phyloP scores from a whole-genome alignment of 2,329 filamentous ascomycete species.

The Hymenoscyphus linearis region DNA sequence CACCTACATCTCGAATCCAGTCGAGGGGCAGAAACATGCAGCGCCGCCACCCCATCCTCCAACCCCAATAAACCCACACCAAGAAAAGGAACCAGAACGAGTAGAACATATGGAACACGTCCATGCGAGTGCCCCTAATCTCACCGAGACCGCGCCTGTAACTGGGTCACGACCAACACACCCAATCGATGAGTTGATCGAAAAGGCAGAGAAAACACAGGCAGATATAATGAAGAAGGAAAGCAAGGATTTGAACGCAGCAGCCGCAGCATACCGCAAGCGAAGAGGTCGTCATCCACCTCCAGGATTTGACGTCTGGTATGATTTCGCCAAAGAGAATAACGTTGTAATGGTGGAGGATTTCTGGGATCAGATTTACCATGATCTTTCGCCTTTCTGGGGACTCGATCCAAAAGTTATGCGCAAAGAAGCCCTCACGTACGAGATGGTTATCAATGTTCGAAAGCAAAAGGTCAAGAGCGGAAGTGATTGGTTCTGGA shows the following conservation, averaged over 20 bases:
- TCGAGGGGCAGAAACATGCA: neutral
- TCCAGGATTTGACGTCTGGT: constrained; percentile 56
- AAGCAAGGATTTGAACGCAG: constrained; percentile 37
- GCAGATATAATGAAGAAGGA: constrained; percentile 36
- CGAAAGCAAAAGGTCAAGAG: constrained; percentile 46
- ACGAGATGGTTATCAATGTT: constrained; percentile 54
- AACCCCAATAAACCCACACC: neutral
- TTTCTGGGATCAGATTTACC: constrained; percentile 51
- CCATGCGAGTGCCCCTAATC: neutral
- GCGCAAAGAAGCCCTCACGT: constrained; percentile 46
- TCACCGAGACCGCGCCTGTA: neutral
- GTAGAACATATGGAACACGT: neutral
- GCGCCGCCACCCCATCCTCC: neutral
- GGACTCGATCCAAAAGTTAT: constrained; percentile 41
- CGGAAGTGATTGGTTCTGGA: constrained; percentile 35
- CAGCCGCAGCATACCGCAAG: constrained; percentile 47
- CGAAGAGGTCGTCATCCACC: constrained; percentile 55
- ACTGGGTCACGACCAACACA: constrained; percentile 26
- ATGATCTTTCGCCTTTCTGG: constrained; percentile 44
- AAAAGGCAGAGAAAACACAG: constrained; percentile 36
- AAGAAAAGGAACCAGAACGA: neutral
- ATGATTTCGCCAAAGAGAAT: constrained; percentile 46
- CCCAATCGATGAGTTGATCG: constrained; percentile 41
- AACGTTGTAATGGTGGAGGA: constrained; percentile 53
- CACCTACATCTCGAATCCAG: neutral